phyloP scores from a whole-genome alignment of 495 filamentous ascomycete genomes.

The Xylaria scruposa region DNA sequence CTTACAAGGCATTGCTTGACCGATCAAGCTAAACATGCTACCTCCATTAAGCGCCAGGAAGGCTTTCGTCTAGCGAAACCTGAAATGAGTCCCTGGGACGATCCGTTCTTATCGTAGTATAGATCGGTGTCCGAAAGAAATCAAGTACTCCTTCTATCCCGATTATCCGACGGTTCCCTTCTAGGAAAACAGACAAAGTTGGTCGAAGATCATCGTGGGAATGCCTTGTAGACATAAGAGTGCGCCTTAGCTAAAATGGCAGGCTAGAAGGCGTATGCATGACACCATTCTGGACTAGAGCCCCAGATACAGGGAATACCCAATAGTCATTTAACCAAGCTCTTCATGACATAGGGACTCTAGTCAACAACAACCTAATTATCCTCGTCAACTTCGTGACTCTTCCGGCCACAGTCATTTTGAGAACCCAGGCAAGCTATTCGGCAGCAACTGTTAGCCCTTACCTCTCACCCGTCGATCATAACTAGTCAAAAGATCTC shows the following conservation, averaged over 20 bases:
- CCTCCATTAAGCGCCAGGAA: slow-evolving; percentile 9
- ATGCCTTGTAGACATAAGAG: slow-evolving; percentile 22
- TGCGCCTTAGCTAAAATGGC: slow-evolving; percentile 26
- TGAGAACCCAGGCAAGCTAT: not conserved
- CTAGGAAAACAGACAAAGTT: slow-evolving; percentile 5
- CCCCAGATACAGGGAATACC: slow-evolving; percentile 19
- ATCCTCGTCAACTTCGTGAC: slow-evolving; percentile 1
- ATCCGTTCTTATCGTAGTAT: slow-evolving; percentile 11
- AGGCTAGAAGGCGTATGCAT: slow-evolving; percentile 6
- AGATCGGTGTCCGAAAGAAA: slow-evolving; percentile 26
- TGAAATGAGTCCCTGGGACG: slow-evolving; percentile 14
- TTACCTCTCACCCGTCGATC: not conserved
- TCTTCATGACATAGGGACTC: not conserved
- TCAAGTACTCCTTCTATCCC: slow-evolving; percentile 6
- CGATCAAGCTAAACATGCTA: not conserved
- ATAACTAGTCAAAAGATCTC: not conserved
- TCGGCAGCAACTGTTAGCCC: not conserved
- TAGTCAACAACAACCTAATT: slow-evolving; percentile 16
- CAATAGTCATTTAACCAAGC: slow-evolving; percentile 23
- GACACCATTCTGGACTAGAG: not conserved
- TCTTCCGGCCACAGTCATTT: not conserved
- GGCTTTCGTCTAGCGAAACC: slow-evolving; percentile 24
- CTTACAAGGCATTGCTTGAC: not conserved
- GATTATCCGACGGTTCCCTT: slow-evolving; percentile 10
- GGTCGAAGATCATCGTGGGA: slow-evolving; percentile 20